Base-by-base conservation (phyloP, 2,329 filamentous ascomycete species). In the Phialocephala subalpina region DNA sequence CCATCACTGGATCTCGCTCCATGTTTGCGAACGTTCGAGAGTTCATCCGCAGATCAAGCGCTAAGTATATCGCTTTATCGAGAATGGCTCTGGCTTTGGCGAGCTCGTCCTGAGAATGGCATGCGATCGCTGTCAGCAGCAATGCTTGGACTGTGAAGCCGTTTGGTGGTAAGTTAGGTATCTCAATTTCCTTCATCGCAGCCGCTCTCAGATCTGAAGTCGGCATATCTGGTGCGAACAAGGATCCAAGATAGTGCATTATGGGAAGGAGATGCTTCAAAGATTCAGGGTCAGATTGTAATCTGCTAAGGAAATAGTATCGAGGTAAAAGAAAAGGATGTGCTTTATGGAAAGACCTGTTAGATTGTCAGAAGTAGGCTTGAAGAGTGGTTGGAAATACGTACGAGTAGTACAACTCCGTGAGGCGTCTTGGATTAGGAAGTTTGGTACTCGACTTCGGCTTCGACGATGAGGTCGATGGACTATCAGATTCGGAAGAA, bases 11-110 rank as follows among this genome's bases (percentile, higher is more conserved):
- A 69, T 80, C 76, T n/a, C 72, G 60, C 29, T 76, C 75, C 38
- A 73, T 66, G 45, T 77, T 70, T 0, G 88, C 84, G 71, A 86
- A 92, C 0, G 83, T 81, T 22, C 79, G 77, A 1, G 80, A 81
- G 64, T 91, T 82, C 81, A 92, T 83, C 1, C 86, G 84, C 2
- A 92, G 75, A 6, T 87, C 82, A 1, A 91, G 77, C 0, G 89
- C 89, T 38, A 91, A 70, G 3, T 84, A 79, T 12, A 87, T 83
- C 0, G 90, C 89, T 16, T 80, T 78, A 12, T 82, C 78, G 60
- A 81, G 73, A 35, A 80, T 67, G 0, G 40, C 22, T 9, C 75
- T 71, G 0, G 77, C 72, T 8, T 73, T 67, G 0, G 63, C 40
- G 6, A 73, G 73, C 0, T 76, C 66, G 11, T 74, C 73, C 8